These are phyloP conservation scores for Coemansia reversa DNA, from an alignment of 192 early-diverging fungal genomes.

Conservation along the genomic window DNA sequence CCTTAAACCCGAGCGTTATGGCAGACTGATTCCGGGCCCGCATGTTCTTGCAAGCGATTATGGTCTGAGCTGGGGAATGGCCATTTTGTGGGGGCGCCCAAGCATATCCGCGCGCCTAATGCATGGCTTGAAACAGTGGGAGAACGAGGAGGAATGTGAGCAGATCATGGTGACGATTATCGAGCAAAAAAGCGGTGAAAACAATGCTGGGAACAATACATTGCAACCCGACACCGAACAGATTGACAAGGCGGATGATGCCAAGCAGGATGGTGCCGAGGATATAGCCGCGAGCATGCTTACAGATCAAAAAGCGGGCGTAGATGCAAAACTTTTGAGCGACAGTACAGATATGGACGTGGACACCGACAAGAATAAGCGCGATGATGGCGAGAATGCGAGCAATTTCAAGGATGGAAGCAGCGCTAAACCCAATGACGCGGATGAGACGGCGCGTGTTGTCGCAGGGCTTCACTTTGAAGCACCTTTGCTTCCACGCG, in stretches of 20 bases:
- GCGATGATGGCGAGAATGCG: background rate
- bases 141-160: conserved; percentile 23
- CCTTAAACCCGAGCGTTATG: conserved; percentile 38
- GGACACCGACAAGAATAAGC: background rate
- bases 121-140: conserved; percentile 43
- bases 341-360: conserved; percentile 12
- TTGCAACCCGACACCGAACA: background rate
- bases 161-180: conserved; percentile 15
- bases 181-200: conserved; percentile 7
- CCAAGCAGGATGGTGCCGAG: background rate
- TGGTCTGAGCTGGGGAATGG: conserved; percentile 40
- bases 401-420: background rate
- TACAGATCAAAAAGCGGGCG: background rate
- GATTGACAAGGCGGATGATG: background rate
- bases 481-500: conserved; percentile 41
- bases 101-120: conserved; percentile 24
- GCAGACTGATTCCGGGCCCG: conserved; percentile 39
- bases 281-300: background rate
- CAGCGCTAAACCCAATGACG: background rate
- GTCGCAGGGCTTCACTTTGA: conserved; percentile 32
- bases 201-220: background rate
- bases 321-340: background rate
- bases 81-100: conserved; percentile 47
- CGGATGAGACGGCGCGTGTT: conserved; percentile 15
- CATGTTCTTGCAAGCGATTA: conserved; percentile 31